Evolutionary conservation across 2,329 filamentous ascomycete genomes (phyloP).

Genomic region (Monosporascus ibericus): DNA sequence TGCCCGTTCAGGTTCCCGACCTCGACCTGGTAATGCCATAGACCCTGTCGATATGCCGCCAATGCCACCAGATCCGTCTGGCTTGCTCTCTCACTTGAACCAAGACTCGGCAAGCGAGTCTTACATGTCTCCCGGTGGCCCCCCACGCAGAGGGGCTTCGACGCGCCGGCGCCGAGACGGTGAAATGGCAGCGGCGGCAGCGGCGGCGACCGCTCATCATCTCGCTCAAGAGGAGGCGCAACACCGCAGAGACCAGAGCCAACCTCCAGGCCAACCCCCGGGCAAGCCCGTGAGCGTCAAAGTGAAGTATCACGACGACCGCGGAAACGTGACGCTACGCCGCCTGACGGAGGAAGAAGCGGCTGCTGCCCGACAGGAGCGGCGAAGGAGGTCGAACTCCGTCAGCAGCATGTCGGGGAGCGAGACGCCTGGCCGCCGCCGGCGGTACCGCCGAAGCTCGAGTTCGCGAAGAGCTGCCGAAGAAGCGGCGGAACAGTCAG

Average conservation of each 20-base stretch:
- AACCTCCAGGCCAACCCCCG: constrained; percentile 24
- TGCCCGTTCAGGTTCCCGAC: constrained; percentile 26
- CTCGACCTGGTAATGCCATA: constrained; percentile 35
- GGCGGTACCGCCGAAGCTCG: constrained; percentile 49
- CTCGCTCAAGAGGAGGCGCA: constrained; percentile 44
- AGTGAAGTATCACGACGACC: constrained; percentile 55
- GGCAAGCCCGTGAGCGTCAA: constrained; percentile 51
- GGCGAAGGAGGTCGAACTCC: constrained; percentile 41
- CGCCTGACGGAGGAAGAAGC: constrained; percentile 57
- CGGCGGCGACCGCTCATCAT: constrained; percentile 39
- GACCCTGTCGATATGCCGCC: constrained; percentile 43
- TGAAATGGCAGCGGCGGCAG: constrained; percentile 40
- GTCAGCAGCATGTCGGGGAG: constrained; percentile 50
- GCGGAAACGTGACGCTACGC: constrained; percentile 55
- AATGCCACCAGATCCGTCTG: constrained; percentile 48
- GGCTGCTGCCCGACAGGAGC: constrained; percentile 31
- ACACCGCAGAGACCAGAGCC: constrained; percentile 31
- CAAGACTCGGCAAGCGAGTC: constrained; percentile 37
- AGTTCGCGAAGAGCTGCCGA: constrained; percentile 40
- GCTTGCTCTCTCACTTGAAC: constrained; percentile 30
- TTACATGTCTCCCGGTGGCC: constrained; percentile 34
- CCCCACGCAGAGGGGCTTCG: constrained; percentile 36
- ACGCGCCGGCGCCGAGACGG: constrained; percentile 40
- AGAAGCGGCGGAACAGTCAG: constrained; percentile 39
- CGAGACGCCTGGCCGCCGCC: constrained; percentile 41